Evolutionary conservation across 257 asterid genomes (phyloP).

Genomic region (Jacaranda copaia): DNA sequence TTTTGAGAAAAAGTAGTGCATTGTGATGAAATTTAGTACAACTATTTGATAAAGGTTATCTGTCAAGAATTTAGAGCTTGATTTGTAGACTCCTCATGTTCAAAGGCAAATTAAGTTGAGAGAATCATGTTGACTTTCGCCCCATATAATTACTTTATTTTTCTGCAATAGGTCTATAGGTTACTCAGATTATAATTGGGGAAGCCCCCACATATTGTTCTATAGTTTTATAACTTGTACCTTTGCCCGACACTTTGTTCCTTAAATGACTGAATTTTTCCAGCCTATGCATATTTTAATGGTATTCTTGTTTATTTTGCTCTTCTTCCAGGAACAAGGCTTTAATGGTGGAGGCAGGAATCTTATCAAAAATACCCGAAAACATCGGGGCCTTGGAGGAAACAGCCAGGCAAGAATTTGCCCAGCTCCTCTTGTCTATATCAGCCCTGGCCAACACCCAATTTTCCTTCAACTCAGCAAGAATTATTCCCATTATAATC

Average conservation of each 20-base stretch:
- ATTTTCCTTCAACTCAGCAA: conserved; percentile 39
- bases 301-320: conserved; percentile 19
- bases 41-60: no score
- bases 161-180: no score
- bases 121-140: no score
- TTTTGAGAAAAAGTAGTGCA: no score
- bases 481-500: conserved; percentile 46
- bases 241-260: neutral
- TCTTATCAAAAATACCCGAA: conserved; percentile 61
- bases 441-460: conserved; percentile 56
- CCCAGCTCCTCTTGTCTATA: conserved; percentile 56
- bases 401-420: conserved; percentile 51
- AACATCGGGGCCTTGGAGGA: conserved; percentile 42
- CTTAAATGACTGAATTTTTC: neutral
- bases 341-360: conserved; percentile 73
- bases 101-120: no score
- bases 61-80: no score
- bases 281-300: neutral
- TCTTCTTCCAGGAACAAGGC: conserved; percentile 68
- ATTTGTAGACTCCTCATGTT: no score
- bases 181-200: no score
- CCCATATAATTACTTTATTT: no score
- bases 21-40: no score
- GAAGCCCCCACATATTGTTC: no score
- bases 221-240: no score